phyloP scores from a whole-genome alignment of 345 rosid species.

The Eucalyptus shirleyi region DNA sequence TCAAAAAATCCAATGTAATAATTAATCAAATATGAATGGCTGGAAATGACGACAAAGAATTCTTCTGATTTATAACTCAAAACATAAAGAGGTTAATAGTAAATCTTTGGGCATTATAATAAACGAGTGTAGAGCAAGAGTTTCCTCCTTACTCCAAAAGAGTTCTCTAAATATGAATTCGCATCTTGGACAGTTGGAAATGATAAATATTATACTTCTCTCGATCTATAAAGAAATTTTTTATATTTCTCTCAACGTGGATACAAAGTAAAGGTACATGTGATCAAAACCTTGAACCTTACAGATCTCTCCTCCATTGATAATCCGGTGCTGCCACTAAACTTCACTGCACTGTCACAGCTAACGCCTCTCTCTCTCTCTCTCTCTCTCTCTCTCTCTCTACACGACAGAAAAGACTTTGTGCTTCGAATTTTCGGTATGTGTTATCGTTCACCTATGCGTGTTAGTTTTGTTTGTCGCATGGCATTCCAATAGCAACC shows the following conservation, averaged over 20 bases:
- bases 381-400: neutral
- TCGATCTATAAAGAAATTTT: neutral
- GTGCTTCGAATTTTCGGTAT: neutral
- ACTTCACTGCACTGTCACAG: neutral
- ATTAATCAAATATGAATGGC: too few relatives aligned
- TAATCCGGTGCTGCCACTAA: neutral
- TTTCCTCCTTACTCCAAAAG: neutral
- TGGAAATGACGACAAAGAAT: too few relatives aligned
- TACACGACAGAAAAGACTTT: neutral
- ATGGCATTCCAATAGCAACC: neutral
- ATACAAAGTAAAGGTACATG: neutral
- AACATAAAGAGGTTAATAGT: rapidly evolving
- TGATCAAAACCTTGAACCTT: neutral
- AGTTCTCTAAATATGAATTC: neutral
- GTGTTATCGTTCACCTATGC: neutral
- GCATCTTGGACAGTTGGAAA: neutral
- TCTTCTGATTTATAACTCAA: too few relatives aligned
- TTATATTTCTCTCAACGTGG: too few relatives aligned
- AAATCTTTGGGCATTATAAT: too few relatives aligned
- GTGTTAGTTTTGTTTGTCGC: neutral
- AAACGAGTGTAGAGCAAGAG: rapidly evolving
- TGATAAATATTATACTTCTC: neutral
- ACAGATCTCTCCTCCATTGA: neutral
- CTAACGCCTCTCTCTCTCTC: neutral
- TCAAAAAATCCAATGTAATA: too few relatives aligned